phyloP scores from a whole-genome alignment of 805 yeast genomes.

The Blastobotrys robertii region DNA sequence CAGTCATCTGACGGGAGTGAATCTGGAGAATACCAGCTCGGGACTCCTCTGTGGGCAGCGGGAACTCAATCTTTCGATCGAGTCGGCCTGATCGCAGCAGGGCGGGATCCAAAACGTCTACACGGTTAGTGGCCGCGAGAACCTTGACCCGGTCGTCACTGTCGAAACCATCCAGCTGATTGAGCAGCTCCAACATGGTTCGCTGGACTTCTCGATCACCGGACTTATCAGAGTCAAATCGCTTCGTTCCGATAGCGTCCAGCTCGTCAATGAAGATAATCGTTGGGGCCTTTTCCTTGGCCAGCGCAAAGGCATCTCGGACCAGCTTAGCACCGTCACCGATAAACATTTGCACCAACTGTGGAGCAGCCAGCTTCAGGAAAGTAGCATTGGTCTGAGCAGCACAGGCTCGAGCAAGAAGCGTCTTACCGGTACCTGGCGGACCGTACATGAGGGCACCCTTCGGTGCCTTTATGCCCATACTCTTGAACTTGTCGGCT shows the following conservation, averaged over 20 bases:
- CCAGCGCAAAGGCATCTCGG: slow-evolving; percentile 94
- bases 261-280: slow-evolving; percentile 96
- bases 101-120: slow-evolving; percentile 98
- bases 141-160: slow-evolving; percentile 97
- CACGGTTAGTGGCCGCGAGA: slow-evolving; percentile 96
- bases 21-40: slow-evolving; percentile 94
- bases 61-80: slow-evolving; percentile 97
- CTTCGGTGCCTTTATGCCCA: slow-evolving; percentile 96
- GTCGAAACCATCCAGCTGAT: slow-evolving; percentile 96
- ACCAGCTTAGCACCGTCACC: slow-evolving; percentile 99
- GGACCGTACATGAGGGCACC: slow-evolving; percentile 99
- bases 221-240: slow-evolving; percentile 93
- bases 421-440: slow-evolving; percentile 98
- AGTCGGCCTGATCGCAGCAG: slow-evolving; percentile 92
- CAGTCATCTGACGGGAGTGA: slow-evolving; percentile 94
- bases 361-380: slow-evolving; percentile 94
- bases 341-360: slow-evolving; percentile 93
- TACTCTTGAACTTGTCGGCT: slow-evolving; percentile 85
- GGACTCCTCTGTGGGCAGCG: slow-evolving; percentile 94
- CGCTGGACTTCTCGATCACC: slow-evolving; percentile 99
- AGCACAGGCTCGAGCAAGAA: slow-evolving; percentile 97
- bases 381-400: slow-evolving; percentile 98
- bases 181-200: slow-evolving; percentile 95
- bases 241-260: slow-evolving; percentile 97
- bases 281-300: slow-evolving; percentile 97